Percentiles rank a stretch among this genome's conserved stretches.
phyloP scores from a whole-genome alignment of 2,329 filamentous ascomycete genomes.

The Rutstroemia sp. region DNA sequence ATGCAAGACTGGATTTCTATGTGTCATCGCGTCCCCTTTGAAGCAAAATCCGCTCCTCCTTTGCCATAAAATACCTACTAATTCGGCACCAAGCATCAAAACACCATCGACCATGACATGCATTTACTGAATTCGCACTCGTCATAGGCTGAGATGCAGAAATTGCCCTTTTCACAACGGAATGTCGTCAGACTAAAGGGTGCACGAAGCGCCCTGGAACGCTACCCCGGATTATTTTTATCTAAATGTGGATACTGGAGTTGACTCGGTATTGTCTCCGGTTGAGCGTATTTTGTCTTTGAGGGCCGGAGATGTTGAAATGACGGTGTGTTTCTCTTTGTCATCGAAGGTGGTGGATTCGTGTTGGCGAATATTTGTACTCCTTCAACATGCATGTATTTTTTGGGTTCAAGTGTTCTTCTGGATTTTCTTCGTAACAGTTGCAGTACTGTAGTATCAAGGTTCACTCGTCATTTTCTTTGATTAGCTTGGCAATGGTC shows the following conservation, averaged over 20 bases:
- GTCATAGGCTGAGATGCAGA: background rate
- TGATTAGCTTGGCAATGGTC: background rate
- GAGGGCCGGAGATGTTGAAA: constrained; percentile 2
- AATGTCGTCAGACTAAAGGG: background rate
- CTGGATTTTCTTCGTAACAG: background rate
- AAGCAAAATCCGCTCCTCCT: background rate
- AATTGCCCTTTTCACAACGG: background rate
- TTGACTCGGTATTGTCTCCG: background rate
- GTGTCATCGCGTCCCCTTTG: constrained; percentile 2
- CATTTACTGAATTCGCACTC: background rate
- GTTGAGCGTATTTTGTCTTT: background rate
- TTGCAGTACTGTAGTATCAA: background rate
- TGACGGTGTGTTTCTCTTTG: background rate
- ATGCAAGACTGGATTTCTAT: background rate
- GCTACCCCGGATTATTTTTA: background rate
- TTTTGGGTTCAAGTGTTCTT: background rate
- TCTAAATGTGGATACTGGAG: background rate
- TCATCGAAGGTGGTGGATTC: background rate
- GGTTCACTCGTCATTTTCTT: background rate
- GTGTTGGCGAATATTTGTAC: background rate
- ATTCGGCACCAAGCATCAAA: background rate
- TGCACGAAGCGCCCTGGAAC: background rate
- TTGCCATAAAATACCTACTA: background rate
- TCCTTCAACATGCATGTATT: background rate
- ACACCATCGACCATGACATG: background rate